phyloP scores from a whole-genome alignment of 1,284 basidiomycete species.

The Tilletia indica region DNA sequence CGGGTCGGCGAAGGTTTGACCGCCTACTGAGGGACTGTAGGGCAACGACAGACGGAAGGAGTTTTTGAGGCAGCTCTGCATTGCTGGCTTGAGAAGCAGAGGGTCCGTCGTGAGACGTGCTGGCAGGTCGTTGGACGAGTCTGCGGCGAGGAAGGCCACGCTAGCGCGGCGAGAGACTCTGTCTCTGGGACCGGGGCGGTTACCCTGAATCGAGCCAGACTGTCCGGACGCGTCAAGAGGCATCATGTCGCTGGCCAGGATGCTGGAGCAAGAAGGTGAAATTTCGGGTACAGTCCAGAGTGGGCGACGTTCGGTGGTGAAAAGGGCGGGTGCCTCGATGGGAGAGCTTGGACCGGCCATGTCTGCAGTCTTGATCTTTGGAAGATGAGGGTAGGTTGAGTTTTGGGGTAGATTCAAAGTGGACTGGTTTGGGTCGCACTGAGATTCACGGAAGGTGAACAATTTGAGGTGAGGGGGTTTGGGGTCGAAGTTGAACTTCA shows the following conservation, averaged over 20 bases:
- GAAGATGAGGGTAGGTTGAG: not conserved
- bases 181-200: no score
- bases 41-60: slow-evolving; percentile 20
- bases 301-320: no score
- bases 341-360: not conserved
- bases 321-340: no score
- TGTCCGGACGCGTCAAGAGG: no score
- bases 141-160: not conserved
- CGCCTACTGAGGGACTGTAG: not conserved
- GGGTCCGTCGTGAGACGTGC: not conserved
- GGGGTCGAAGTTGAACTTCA: no score
- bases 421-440: no score
- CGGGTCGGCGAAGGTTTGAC: not conserved
- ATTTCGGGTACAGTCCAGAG: no score
- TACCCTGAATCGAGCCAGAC: no score
- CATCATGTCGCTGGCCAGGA: no score
- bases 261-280: no score
- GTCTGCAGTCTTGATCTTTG: not conserved
- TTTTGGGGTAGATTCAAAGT: not conserved
- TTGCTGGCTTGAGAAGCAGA: slow-evolving; percentile 20
- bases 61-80: slow-evolving; percentile 25
- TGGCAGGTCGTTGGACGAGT: not conserved
- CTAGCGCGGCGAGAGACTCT: slow-evolving; percentile 1
- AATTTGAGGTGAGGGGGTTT: no score
- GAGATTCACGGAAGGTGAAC: no score